Conservation (phyloP, 1,284 basidiomycete species). For the Cryptococcus wingfieldii region DNA sequence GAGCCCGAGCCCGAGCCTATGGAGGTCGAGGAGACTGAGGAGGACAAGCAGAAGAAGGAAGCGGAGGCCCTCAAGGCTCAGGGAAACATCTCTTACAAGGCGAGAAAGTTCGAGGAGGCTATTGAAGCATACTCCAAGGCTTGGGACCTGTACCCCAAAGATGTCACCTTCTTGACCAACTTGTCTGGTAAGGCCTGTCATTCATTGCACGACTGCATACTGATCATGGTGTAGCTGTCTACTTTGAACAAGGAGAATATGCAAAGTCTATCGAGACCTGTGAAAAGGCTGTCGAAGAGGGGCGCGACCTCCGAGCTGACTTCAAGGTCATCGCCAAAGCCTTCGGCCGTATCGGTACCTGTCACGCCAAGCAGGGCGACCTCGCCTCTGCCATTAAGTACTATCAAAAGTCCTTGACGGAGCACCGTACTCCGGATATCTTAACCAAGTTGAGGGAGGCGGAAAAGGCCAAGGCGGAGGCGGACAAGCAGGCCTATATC, state of each 20-base stretch:
- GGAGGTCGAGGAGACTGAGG: constrained; percentile 63
- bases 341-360: constrained; percentile 80
- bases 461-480: constrained; percentile 75
- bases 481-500: constrained; percentile 77
- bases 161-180: constrained; percentile 90
- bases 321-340: constrained; percentile 64
- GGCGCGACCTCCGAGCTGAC: constrained; percentile 60
- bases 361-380: constrained; percentile 80
- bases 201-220: not conserved
- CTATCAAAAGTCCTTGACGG: constrained; percentile 86
- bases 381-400: constrained; percentile 75
- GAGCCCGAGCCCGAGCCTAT: constrained; percentile 53
- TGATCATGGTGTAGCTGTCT: constrained; percentile 59
- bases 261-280: constrained; percentile 87
- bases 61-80: constrained; percentile 72
- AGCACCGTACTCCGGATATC: constrained; percentile 92
- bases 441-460: constrained; percentile 82
- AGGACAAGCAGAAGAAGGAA: constrained; percentile 65
- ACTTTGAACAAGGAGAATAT: constrained; percentile 90
- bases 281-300: constrained; percentile 92
- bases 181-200: constrained; percentile 59
- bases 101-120: constrained; percentile 71
- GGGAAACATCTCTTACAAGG: constrained; percentile 81
- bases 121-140: constrained; percentile 72
- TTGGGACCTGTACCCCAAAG: constrained; percentile 90